These are phyloP conservation scores for Marsdenia floribunda DNA, from an alignment of 257 asterid genomes.

Conservation along the genomic window DNA sequence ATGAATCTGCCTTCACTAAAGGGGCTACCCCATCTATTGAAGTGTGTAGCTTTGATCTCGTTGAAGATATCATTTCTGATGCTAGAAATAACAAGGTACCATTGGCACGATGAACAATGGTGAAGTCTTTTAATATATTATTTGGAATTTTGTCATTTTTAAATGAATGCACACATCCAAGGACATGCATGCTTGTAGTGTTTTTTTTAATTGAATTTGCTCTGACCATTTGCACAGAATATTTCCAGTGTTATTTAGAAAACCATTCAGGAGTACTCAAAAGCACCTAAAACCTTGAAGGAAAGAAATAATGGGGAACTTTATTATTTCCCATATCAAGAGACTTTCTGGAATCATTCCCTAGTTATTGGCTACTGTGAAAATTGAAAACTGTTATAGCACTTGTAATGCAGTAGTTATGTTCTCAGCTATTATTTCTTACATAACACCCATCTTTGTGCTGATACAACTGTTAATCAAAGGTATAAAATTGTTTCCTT, in stretches of 20 bases:
- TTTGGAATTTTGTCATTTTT: background rate
- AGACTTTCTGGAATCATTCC: background rate
- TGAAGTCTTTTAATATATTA: background rate
- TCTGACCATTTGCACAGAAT: background rate
- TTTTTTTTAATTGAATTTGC: background rate
- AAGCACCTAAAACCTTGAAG: background rate
- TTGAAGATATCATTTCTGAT: constrained; percentile 60
- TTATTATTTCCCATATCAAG: background rate
- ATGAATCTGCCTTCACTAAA: constrained; percentile 25
- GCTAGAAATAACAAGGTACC: constrained; percentile 75
- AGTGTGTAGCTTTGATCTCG: constrained; percentile 36
- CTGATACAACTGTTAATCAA: background rate
- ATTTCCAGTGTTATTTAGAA: background rate
- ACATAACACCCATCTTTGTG: background rate
- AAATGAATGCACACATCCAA: background rate
- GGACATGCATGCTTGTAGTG: background rate
- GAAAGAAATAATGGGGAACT: background rate
- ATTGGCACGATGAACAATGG: background rate
- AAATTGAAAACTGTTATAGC: background rate
- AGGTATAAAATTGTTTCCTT: background rate
- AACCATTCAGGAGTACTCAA: background rate
- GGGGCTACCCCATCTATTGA: constrained; percentile 48
- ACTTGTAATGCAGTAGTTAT: background rate
- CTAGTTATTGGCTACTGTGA: background rate
- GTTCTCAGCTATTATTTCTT: background rate